Conservation (phyloP, 768 basidiomycete genomes). For the Gymnopilus junonius region DNA sequence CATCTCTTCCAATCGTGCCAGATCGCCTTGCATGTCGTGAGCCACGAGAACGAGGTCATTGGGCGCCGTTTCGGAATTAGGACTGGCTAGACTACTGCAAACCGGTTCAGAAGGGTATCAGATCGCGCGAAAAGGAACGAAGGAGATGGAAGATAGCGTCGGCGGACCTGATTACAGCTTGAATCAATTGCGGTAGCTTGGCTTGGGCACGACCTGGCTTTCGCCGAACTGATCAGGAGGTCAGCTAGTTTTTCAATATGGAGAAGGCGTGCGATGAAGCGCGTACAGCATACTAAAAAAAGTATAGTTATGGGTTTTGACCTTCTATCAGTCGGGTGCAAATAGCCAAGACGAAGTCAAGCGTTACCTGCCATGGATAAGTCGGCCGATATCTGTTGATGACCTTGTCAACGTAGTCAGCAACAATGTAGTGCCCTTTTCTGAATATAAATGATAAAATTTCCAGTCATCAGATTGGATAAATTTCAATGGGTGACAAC, state of each 20-base stretch:
- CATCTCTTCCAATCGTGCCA: conserved; percentile 75
- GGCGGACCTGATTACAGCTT: conserved; percentile 70
- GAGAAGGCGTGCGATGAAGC: conserved; percentile 3
- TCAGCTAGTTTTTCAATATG: conserved; percentile 15
- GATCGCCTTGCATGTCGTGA: conserved; percentile 57
- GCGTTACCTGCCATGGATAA: conserved; percentile 75
- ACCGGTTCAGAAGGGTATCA: conserved; percentile 15
- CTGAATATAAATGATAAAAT: conserved; percentile 31
- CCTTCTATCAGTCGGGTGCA: conserved; percentile 1
- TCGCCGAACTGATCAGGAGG: conserved; percentile 67
- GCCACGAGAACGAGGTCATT: conserved; percentile 77
- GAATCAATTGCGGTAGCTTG: conserved; percentile 74
- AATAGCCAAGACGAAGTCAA: conserved; percentile 4
- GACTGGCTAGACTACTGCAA: conserved; percentile 70
- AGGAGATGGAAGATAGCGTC: neutral
- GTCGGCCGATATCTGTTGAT: conserved; percentile 65
- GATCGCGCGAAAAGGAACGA: neutral
- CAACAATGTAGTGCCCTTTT: conserved; percentile 75
- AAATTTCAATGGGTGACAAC: neutral
- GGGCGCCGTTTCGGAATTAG: conserved; percentile 72
- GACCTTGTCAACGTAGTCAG: conserved; percentile 69
- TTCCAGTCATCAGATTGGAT: neutral
- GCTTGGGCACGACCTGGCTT: conserved; percentile 69
- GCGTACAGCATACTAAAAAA: conserved; percentile 65
- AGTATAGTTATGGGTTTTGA: conserved; percentile 12